Evolutionary conservation across 2,329 filamentous ascomycete species (phyloP), one percentile per base, ranked within the genome.

Genomic region (Fusarium piperis): DNA sequence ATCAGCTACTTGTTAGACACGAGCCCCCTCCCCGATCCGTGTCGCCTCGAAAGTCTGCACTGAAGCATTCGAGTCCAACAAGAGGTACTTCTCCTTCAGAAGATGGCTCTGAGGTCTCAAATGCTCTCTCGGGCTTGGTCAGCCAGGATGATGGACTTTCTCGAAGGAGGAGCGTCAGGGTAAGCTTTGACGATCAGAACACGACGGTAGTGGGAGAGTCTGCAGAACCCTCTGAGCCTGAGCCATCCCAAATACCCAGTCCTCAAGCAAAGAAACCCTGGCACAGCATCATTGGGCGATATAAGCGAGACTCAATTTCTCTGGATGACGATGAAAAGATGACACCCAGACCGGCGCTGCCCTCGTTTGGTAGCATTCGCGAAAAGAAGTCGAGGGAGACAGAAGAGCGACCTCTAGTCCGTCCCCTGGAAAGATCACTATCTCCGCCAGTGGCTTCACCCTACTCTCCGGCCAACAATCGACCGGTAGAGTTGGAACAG

Each of bases 181-280:
- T 95, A 52, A 97, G 94, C 81, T 98, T 94, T 77, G 91, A 94
- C 70, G 92, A 94, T 56, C 86, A 87, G 35, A 85, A 81, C n/a
- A 87, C 85, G 10, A 81, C 87, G 11, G 81, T 89, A 3, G 84
- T 89, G 23, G 87, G 86, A 8, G 85, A 89, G 58, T 80, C 85
- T 11, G 80, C 81, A 9, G 76, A 79, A 11, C 71, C 79, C 5
- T 74, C 79, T 3, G 79, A 83, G 48, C 72, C 78, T 2, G 84
- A 85, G 9, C 83, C 84, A 1, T 80, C 84, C 5, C 66, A 82
- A 20, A 59, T 81, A 3, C 68, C 81, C 78, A 74, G 74, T 59
- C 61, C 76, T 41, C 67, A 87, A 82, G 48, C 81, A 78, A 72
- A 78, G 72, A 84, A 86, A 53, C 78, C 82, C 13, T 90, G 88